Evolutionary conservation across 2,329 filamentous ascomycete genomes (phyloP), one percentile per base, ranked within the genome.

Genomic region (Aplosporella prunicola): DNA sequence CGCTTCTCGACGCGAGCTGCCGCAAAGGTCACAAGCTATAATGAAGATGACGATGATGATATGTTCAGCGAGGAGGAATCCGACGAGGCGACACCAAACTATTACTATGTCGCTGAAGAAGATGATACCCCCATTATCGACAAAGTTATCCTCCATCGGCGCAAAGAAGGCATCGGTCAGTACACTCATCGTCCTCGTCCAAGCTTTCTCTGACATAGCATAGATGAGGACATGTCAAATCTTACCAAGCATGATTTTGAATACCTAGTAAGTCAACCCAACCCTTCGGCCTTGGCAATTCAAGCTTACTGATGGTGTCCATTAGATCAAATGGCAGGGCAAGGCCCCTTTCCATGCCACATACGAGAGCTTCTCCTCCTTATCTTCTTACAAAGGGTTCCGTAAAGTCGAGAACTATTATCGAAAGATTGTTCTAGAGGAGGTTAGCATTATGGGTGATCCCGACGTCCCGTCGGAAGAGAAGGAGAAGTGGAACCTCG

Each of bases 251-350:
- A 87, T 36, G 84, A 95, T 54, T 95, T 91, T 50, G 86, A 96
- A 53, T 98, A 77, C 51, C 69, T 76, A 48, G 67, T 71, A 55
- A 47, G 64, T 53, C 26, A 25, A 26, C 20, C 20, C 16, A n/a
- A n/a, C n/a, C n/a, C n/a, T n/a, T n/a, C n/a, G 24, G 32, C 13
- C 14, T 11, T 9, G 29, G 16, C 27, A 25, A 32, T 23, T 32
- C 13, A 71, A 11, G 7, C 9, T 20, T 11, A 11, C 13, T n/a
- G n/a, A n/a, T n/a, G n/a, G n/a, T n/a, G n/a, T n/a, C n/a, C n/a
- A n/a, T n/a, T 75, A 80, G 61, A 87, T 98, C 61, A 98, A 98
- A 66, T 98, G 93, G 91, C 85, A 95, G 61, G 85, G 81, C 47
- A 85, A 87, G 61, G 93, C 91, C 9, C 87, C 98, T 57, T 80